Evolutionary conservation across 495 filamentous ascomycete genomes (phyloP).

Genomic region (Ramalina peruviana): DNA sequence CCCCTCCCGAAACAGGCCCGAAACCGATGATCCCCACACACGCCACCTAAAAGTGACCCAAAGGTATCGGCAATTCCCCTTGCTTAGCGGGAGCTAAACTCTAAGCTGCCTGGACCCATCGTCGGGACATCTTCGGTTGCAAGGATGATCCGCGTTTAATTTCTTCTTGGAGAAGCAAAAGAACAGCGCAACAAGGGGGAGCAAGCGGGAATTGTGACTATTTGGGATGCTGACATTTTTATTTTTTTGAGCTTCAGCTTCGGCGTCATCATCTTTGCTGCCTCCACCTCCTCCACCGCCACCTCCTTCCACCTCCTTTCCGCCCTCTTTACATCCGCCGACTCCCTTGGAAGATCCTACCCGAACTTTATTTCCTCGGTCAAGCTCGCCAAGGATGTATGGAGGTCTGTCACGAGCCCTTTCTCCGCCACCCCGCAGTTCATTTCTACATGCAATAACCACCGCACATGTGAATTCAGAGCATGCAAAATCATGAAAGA

Average conservation of each 20-base stretch:
- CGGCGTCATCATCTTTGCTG: conserved; percentile 5
- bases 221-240: neutral
- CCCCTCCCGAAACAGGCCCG: too few relatives aligned
- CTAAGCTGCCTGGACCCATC: too few relatives aligned
- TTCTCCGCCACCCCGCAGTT: neutral
- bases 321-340: conserved; percentile 2
- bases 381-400: conserved; percentile 13
- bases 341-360: neutral
- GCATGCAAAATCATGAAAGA: neutral
- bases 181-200: neutral
- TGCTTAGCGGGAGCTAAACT: too few relatives aligned
- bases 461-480: too few relatives aligned
- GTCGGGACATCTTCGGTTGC: too few relatives aligned
- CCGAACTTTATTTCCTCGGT: conserved; percentile 1
- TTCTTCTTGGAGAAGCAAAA: neutral
- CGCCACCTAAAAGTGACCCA: too few relatives aligned
- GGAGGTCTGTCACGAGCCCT: conserved; percentile 8
- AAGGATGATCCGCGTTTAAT: neutral
- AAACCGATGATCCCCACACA: too few relatives aligned
- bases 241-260: neutral
- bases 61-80: too few relatives aligned
- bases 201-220: neutral
- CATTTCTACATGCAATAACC: neutral
- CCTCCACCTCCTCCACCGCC: neutral
- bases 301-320: conserved; percentile 1